Percentiles rank a stretch among this genome's conserved stretches.
Evolutionary conservation across 306 rosid genomes (phyloP).

Genomic region (Begonia peltatifolia): DNA sequence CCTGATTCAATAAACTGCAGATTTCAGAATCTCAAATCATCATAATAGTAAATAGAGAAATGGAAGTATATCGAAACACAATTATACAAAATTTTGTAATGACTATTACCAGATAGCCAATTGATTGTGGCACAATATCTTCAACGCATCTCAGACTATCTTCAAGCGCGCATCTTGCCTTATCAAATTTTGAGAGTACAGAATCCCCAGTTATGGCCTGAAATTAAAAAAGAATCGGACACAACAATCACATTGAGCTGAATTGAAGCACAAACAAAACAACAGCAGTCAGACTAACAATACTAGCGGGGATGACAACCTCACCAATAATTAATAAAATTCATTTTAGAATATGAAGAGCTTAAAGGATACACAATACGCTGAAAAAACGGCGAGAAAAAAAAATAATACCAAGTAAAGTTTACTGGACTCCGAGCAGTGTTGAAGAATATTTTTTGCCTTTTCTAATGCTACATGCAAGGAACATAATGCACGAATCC

Average conservation of each 20-base stretch:
- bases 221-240: constrained; percentile 8
- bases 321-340: no score
- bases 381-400: no score
- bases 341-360: no score
- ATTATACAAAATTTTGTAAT: neutral
- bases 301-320: no score
- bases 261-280: constrained; percentile 1
- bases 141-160: constrained; percentile 76
- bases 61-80: no score
- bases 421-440: constrained; percentile 87
- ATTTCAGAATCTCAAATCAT: no score
- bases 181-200: constrained; percentile 75
- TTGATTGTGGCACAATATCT: constrained; percentile 87
- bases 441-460: constrained; percentile 76
- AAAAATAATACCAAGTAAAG: constrained; percentile 56
- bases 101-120: constrained; percentile 72
- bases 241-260: constrained; percentile 9
- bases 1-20: no score
- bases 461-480: constrained; percentile 90
- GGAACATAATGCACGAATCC: constrained; percentile 89
- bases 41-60: no score
- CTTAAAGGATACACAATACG: no score
- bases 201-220: constrained; percentile 98
- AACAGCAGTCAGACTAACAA: neutral
- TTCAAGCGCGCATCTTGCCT: constrained; percentile 75